Conservation (phyloP, 192 early-diverging fungal genomes). For the Geranomyces michiganensis region DNA sequence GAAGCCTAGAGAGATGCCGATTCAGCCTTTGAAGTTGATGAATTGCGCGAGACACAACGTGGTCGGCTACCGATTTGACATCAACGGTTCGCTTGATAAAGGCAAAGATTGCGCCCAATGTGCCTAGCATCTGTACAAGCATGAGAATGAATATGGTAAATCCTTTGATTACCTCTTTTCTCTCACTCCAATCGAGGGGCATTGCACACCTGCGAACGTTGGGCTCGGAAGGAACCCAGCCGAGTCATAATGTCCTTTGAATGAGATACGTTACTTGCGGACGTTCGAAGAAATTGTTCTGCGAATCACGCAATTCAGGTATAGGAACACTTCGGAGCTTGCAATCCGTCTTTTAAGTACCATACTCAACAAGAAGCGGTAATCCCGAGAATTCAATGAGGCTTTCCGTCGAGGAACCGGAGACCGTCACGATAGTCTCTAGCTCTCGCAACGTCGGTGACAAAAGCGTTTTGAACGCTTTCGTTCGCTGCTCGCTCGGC, state of each 20-base stretch:
- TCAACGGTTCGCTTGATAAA: constrained; percentile 13
- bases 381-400: constrained; percentile 7
- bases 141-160: not conserved
- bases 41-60: too few species aligned
- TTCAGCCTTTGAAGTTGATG: not conserved
- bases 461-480: constrained; percentile 27
- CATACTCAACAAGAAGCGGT: not conserved
- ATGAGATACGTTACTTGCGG: too few species aligned
- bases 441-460: constrained; percentile 23
- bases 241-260: too few species aligned
- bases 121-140: constrained; percentile 9
- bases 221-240: too few species aligned
- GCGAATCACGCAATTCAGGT: too few species aligned
- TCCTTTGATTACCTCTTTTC: too few species aligned
- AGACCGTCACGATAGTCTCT: constrained; percentile 2
- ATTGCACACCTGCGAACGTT: too few species aligned
- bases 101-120: not conserved
- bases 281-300: too few species aligned
- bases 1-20: not conserved
- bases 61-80: not conserved
- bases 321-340: not conserved
- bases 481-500: constrained; percentile 17
- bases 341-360: not conserved
- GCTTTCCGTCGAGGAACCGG: not conserved
- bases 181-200: too few species aligned